Conservation (phyloP, 2,329 filamentous ascomycete species). For the Pseudocercospora pini-densiflorae region DNA sequence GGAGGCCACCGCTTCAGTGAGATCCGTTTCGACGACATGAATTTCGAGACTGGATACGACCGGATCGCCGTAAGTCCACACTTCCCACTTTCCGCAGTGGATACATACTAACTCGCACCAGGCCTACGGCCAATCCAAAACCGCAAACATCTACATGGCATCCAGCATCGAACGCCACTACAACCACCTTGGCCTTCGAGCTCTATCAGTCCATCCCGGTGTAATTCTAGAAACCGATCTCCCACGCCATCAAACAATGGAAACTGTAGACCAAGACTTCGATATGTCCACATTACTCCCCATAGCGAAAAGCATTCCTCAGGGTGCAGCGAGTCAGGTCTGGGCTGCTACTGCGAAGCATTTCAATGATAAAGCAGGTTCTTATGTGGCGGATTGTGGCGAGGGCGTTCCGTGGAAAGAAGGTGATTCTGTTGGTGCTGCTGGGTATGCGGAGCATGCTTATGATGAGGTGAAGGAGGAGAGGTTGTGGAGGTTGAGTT, state of each 20-base stretch:
- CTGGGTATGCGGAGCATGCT: constrained; percentile 42
- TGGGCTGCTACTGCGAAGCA: constrained; percentile 48
- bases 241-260: constrained; percentile 3
- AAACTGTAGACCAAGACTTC: not conserved
- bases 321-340: constrained; percentile 56
- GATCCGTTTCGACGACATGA: constrained; percentile 38
- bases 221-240: constrained; percentile 17
- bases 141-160: constrained; percentile 57
- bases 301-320: constrained; percentile 37
- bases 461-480: constrained; percentile 48
- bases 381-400: constrained; percentile 49
- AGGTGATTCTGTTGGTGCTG: constrained; percentile 24
- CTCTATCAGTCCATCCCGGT: constrained; percentile 49
- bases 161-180: constrained; percentile 58
- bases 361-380: constrained; percentile 52
- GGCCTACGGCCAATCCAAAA: constrained; percentile 49
- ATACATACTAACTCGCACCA: not conserved
- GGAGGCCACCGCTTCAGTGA: constrained; percentile 45
- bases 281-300: not conserved
- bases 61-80: not conserved
- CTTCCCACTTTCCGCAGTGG: not conserved
- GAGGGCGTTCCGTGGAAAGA: constrained; percentile 40
- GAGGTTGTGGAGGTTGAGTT: constrained; percentile 50
- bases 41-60: constrained; percentile 27
- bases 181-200: constrained; percentile 51